Evolutionary conservation across 306 rosid species (phyloP), one percentile per base, ranked within the genome.

Genomic region (Spatholobus suberectus): DNA sequence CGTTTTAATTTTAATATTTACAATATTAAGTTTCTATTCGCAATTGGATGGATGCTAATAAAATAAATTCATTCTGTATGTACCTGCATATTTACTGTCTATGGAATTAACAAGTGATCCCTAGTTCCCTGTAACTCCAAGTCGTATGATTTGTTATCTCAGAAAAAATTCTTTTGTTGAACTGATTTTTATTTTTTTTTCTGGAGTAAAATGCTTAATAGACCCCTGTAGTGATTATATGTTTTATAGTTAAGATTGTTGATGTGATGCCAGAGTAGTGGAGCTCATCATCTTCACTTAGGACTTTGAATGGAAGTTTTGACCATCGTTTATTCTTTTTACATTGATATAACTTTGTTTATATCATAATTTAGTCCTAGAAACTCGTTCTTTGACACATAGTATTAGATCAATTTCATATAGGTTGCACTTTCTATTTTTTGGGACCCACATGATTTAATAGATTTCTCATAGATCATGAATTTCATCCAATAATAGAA

Each of bases 281-380:
- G 57, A 10, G 4, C 37, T 12, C 70, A 41, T 70, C 23, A 79
- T 78, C 59, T 59, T 70, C 52, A 40, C 76, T 65, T 24, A 14
- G 87, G 54, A 70, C 47, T 68, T 79, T 4, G 4, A 38, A 37
- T 78, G 63, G 70, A 70, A 43, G 61, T 38, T 69, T 66, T 58
- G 24, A 20, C 73, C 43, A 26, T 66, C 43, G 13, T 51, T 34
- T 70, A 70, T 79, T 59, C 63, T 29, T 40, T 69, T 51, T 38
- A 10, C 58, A 27, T 46, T 59, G n/a, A 37, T 29, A 67, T 37
- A 67, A 4, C 65, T 67, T n/a, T 47, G 49, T 29, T 59, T 37
- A 52, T n/a, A 51, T 79, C 55, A 63, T 67, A 63, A 51, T 76
- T 52, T 71, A 52, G 11, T 66, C 8, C 55, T 34, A 12, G 57